These are phyloP conservation scores for Stentor roeselii DNA, from an alignment of 73 alveolate genomes.

Conservation along the genomic window DNA sequence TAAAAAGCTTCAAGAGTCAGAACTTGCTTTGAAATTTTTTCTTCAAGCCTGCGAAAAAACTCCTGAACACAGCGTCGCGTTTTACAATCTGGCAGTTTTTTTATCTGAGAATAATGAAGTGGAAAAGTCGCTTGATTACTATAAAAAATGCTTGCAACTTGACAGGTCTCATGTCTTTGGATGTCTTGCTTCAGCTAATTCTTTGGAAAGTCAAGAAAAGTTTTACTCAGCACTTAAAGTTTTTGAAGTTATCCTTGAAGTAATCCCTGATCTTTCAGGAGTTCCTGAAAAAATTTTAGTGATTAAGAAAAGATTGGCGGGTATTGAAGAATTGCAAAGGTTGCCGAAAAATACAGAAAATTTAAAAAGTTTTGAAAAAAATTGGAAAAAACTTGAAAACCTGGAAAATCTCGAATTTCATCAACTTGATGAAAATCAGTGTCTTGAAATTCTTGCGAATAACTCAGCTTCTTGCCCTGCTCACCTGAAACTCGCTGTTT, in stretches of 20 bases:
- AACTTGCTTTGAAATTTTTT: slow-evolving; percentile 52
- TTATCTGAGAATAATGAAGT: slow-evolving; percentile 35
- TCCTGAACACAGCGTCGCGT: slow-evolving; percentile 53
- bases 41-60: slow-evolving; percentile 59
- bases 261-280: not conserved
- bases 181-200: slow-evolving; percentile 2
- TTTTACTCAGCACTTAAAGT: not conserved
- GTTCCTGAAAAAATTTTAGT: not conserved
- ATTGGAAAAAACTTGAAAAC: too few relatives aligned
- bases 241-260: not conserved
- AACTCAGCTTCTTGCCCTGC: slow-evolving; percentile 31
- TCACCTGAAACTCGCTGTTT: not conserved
- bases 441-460: slow-evolving; percentile 12
- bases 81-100: slow-evolving; percentile 58
- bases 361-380: too few relatives aligned
- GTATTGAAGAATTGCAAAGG: not conserved
- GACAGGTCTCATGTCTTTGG: slow-evolving; percentile 29
- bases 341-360: not conserved
- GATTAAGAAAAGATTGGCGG: not conserved
- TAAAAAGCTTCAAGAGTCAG: slow-evolving; percentile 54
- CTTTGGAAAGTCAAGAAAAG: not conserved
- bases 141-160: slow-evolving; percentile 33
- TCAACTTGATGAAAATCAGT: slow-evolving; percentile 36
- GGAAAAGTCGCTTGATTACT: slow-evolving; percentile 37
- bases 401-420: slow-evolving; percentile 36